Percentiles rank a stretch among this genome's conserved stretches.
Evolutionary conservation across 225 moss, liverwort and hornwort species (phyloP).

Genomic region (Asterella californica): DNA sequence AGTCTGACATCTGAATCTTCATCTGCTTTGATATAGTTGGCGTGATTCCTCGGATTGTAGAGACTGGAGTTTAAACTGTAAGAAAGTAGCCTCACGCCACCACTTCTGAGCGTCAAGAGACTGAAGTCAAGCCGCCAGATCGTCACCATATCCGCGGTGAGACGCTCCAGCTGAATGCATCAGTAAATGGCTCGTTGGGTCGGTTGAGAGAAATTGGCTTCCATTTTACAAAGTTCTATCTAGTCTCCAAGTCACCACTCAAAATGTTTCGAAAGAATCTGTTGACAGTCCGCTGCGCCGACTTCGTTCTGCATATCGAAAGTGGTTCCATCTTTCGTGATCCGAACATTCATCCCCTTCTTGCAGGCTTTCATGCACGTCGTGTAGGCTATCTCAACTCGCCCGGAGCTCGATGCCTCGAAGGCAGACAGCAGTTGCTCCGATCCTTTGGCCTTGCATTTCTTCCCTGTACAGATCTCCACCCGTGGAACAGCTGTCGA

Average conservation of each 20-base stretch:
- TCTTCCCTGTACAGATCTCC: constrained; percentile 41
- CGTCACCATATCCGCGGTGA: too few species aligned
- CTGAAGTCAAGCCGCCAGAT: too few species aligned
- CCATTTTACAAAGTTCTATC: too few species aligned
- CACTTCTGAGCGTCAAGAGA: too few species aligned
- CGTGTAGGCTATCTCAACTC: constrained; percentile 39
- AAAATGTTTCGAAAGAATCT: constrained; percentile 36
- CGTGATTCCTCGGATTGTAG: too few species aligned
- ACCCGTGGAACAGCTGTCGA: constrained; percentile 37
- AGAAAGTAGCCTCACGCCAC: too few species aligned
- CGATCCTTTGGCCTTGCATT: constrained; percentile 37
- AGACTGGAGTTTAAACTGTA: too few species aligned
- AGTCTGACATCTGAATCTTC: too few species aligned
- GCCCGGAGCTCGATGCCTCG: constrained; percentile 21
- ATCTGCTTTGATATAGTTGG: too few species aligned
- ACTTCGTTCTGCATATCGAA: constrained; percentile 35
- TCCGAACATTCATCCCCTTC: constrained; percentile 37
- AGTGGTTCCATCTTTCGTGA: constrained; percentile 34
- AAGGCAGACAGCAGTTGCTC: constrained; percentile 30
- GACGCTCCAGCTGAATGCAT: too few species aligned
- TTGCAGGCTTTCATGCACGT: constrained; percentile 44
- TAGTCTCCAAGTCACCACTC: constrained; percentile 27
- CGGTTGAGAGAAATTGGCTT: too few species aligned
- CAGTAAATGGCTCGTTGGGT: too few species aligned
- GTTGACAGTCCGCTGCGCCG: constrained; percentile 7